Base-by-base conservation (phyloP, 1,284 basidiomycete genomes). In the Lignosus rhinocerotis region DNA sequence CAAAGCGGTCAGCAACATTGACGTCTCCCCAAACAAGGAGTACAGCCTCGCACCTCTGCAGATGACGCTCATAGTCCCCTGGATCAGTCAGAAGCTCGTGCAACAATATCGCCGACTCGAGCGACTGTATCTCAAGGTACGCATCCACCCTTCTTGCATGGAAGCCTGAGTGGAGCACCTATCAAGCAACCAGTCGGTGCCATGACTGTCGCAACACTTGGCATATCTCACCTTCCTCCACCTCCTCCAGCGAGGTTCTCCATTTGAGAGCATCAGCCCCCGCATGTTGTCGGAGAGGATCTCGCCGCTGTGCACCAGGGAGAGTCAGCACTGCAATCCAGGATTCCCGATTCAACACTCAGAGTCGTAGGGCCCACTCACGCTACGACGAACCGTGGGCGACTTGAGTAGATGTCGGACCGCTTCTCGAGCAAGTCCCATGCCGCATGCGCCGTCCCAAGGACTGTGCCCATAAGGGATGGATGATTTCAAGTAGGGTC, bases 351-450 rank as follows among this genome's bases (percentile, higher is more conserved):
- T 25, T 4, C 25, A 25, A 25, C 25, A 4, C 25, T 25, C 25
- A 2, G 25, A 25, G 25, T 25, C 3, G 2, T 17, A 7, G 16
- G 2, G 9, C 30, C 11, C 3, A 63, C 72, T 53, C 62, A 71
- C 66, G 69, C 69, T 43, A 83, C 76, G 32, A 83, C 76, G 55
- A 80, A 81, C 11, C 80, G 73, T 16, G 81, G 81, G 9, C 81
- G 73, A 58, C 78, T 79, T 4, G 79, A 81, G 61, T 81, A 82
- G 14, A 79, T 79, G 17, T 78, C 75, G 1, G 79, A 80, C 14
- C 78, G 75, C 61, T 81, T 83, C 63, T 83, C 82, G 11, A 83
- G 70, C 11, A 83, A 68, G 61, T 83, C 81, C 79, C 80, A 82
- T 16, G 79, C 80, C 6, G 77, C 76, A 61, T 80, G 77, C 0